Evolutionary conservation across 495 filamentous ascomycete species (phyloP), one percentile per base, ranked within the genome.

Genomic region (Aspergillus baeticus): DNA sequence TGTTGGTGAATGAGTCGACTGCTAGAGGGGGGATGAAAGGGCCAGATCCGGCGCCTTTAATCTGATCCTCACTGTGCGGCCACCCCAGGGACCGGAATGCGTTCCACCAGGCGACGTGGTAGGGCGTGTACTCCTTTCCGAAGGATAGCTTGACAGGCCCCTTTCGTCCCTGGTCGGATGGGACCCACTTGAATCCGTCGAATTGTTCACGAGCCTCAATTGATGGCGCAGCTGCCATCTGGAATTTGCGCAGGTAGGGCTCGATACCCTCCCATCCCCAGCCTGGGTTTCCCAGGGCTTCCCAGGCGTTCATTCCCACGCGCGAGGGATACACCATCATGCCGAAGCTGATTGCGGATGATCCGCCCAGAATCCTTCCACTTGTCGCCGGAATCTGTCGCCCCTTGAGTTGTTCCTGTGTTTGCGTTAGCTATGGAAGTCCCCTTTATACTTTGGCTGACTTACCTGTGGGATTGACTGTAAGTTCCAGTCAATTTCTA

Each of bases 81-180:
- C 79, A 54, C 0, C 74, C 76, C 0, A 79, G 57, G 0, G 57
- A 50, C 46, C 80, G 69, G n/a, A 81, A 54, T 0, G 80, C 77
- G 1, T 57, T 56, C 56, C 81, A 77, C 77, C 78, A 84, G 26
- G 76, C 67, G 34, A 66, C 58, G 51, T 83, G 78, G 1, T 77
- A 69, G 2, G 67, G 57, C 2, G 71, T 67, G 58, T 75, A 81
- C 34, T 78, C 62, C 10, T 63, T 61, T 5, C 70, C 70, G 10
- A 43, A 43, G 0, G 67, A 67, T 2, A 73, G 76, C n/a, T 72
- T 60, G 6, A 83, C 37, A 10, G 81, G 80, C 0, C 79, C 79
- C 34, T 61, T 41, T 1, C 53, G 62, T 1, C 80, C 81, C 59
- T 75, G 70, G 54, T 69, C 1, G 63, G 56, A 11, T 55, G 51